A percentile compares a stretch with the other conserved stretches of the same genome.
These are phyloP conservation scores for Calonectria hongkongensis DNA, from an alignment of 2,329 filamentous ascomycete genomes.

Conservation along the genomic window DNA sequence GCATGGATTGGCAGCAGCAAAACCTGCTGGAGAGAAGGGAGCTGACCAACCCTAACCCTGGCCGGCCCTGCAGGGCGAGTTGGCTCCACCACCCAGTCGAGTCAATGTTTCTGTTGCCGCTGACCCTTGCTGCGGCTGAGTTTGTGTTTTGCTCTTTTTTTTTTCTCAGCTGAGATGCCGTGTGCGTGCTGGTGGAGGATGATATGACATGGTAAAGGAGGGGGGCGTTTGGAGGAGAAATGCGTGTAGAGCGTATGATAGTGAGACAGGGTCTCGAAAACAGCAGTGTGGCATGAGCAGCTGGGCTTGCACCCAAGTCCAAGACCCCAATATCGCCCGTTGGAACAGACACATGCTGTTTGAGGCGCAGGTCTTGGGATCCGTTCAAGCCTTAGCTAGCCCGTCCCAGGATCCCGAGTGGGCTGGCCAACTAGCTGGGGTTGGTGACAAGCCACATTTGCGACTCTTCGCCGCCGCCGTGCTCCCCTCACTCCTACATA, in stretches of 20 bases:
- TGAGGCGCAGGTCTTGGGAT: slow-evolving; percentile 17
- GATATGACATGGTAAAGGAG: not conserved
- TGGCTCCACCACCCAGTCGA: not conserved
- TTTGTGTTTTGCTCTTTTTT: not conserved
- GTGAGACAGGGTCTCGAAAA: not conserved
- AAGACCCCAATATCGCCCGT: not conserved
- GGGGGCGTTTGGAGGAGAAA: not conserved
- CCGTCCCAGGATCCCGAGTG: not conserved
- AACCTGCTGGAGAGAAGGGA: not conserved
- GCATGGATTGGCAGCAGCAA: not conserved
- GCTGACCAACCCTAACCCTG: slow-evolving; percentile 26
- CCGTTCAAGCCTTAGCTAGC: not conserved
- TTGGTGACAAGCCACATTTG: slow-evolving; percentile 34
- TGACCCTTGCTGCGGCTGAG: slow-evolving; percentile 26
- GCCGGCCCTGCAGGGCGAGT: slow-evolving; percentile 10
- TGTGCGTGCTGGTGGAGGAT: not conserved
- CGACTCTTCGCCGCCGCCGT: slow-evolving; percentile 8
- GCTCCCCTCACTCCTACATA: slow-evolving; percentile 19
- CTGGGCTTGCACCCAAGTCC: not conserved
- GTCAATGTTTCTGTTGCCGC: slow-evolving; percentile 4
- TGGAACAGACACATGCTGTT: not conserved
- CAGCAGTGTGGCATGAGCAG: not conserved
- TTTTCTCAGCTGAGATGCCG: slow-evolving; percentile 21
- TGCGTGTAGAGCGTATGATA: not conserved
- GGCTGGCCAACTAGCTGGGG: slow-evolving; percentile 33